Base-by-base conservation (phyloP, 139 green algal species). In the Volvox africanus region DNA sequence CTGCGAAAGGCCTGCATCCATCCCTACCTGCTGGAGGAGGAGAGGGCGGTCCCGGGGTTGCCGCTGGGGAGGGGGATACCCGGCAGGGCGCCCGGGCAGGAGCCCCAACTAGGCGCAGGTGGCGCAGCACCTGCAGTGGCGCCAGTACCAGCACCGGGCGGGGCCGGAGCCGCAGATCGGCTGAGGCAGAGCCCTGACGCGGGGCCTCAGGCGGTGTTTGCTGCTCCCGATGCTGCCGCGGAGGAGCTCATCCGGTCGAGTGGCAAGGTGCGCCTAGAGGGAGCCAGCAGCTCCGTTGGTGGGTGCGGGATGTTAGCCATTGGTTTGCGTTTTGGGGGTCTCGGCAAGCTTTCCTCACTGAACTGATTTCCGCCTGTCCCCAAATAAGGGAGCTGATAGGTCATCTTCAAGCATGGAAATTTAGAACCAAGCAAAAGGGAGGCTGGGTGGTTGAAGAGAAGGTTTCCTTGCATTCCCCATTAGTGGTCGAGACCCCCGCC, bases 1-100 rank as follows among this genome's bases (percentile, higher is more conserved):
- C 87, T 96, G 82, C 82, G 93, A n/a, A 96, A 97, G 89, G 94
- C 93, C 62, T 95, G 89, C 94, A 96, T 96, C 89, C 95, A 96
- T 88, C 95, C 94, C 76, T 92, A 96, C 79, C 92, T 97, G 21
- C 91, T 94, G 37, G 86, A 93, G 65, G 21, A 73, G 65, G 65
- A 28, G 65, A 73, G 24, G 21, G 11, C 36, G 30, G 67, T 61
- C 67, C 67, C 69, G 65, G 36, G 62, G 79, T 21, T 21, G 71
- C 24, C 14, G 71, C 71, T n/a, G 71, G 28, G 71, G 71, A 2
- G 22, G 2, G 71, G 71, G 22, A 18, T n/a, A 79, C 26, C 71
- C 71, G 28, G 30, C 71, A 30, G 26, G 14, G 71, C 14, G 26
- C 26, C 71, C 71, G 17, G 26, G 71, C 21, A 79, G 71, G 26